Evolutionary conservation across 345 rosid species (phyloP).

Genomic region (Populus deltoides): DNA sequence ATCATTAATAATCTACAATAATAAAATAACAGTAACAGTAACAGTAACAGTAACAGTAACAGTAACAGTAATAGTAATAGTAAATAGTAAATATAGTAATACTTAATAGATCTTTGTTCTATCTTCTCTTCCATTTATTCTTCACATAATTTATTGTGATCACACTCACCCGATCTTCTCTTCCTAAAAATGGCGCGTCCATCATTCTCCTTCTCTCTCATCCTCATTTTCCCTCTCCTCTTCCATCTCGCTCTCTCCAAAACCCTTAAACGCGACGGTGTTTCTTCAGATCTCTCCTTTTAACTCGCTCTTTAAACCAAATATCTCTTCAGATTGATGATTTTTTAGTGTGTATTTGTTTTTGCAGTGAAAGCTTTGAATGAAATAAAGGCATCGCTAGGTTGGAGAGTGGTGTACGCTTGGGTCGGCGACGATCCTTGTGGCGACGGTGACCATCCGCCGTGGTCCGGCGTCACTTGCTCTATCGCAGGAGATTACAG

Average conservation of each 20-base stretch:
- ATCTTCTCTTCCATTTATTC: neutral
- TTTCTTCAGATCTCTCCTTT: neutral
- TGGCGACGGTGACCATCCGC: conserved; percentile 79
- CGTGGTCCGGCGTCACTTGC: conserved; percentile 97
- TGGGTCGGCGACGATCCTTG: conserved; percentile 99
- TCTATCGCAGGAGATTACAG: conserved; percentile 83
- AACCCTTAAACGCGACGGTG: conserved; percentile 56
- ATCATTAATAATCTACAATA: neutral
- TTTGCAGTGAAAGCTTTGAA: conserved; percentile 84
- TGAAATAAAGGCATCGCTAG: conserved; percentile 93
- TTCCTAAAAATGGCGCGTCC: conserved; percentile 17
- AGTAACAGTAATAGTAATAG: too few relatives aligned
- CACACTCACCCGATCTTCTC: neutral
- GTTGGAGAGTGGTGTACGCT: conserved; percentile 95
- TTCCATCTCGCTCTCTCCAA: conserved; percentile 39
- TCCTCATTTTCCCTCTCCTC: conserved; percentile 34
- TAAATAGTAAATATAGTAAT: too few relatives aligned
- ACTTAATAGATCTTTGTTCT: neutral
- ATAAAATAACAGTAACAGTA: too few relatives aligned
- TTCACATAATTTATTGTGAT: neutral
- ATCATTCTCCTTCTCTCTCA: neutral
- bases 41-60: too few relatives aligned
- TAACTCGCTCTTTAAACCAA: neutral
- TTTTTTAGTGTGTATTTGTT: neutral
- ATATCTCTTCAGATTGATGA: neutral